A percentile compares a stretch with the other conserved stretches of the same genome.
Evolutionary conservation across 345 rosid species (phyloP).

Genomic region (Triadica sebifera): DNA sequence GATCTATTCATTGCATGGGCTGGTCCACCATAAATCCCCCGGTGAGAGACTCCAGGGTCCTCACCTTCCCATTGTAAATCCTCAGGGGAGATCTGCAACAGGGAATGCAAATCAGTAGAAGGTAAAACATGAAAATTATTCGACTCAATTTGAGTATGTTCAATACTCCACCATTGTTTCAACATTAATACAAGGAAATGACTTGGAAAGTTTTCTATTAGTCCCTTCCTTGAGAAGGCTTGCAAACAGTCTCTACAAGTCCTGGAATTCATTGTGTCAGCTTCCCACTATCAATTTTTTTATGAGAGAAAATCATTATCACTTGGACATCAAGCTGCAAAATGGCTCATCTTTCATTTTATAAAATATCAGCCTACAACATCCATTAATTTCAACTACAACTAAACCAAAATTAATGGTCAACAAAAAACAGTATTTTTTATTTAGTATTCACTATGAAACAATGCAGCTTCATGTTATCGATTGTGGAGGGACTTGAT

Average conservation of each 20-base stretch:
- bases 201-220: background rate
- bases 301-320: background rate
- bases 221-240: background rate
- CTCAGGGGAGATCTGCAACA: slow-evolving; percentile 65
- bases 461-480: background rate
- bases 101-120: background rate
- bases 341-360: background rate
- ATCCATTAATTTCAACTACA: slow-evolving; percentile 1
- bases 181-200: background rate
- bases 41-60: slow-evolving; percentile 56
- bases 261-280: background rate
- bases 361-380: background rate
- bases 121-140: no score
- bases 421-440: background rate
- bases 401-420: background rate
- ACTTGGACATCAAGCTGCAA: background rate
- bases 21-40: slow-evolving; percentile 43
- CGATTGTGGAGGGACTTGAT: background rate
- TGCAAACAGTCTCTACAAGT: background rate
- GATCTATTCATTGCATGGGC: slow-evolving; percentile 53
- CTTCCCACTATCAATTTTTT: background rate
- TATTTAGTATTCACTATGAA: background rate
- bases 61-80: slow-evolving; percentile 78
- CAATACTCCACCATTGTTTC: background rate
- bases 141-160: no score